Evolutionary conservation across 2,329 filamentous ascomycete species (phyloP).

Genomic region (Akanthomyces lecanii): DNA sequence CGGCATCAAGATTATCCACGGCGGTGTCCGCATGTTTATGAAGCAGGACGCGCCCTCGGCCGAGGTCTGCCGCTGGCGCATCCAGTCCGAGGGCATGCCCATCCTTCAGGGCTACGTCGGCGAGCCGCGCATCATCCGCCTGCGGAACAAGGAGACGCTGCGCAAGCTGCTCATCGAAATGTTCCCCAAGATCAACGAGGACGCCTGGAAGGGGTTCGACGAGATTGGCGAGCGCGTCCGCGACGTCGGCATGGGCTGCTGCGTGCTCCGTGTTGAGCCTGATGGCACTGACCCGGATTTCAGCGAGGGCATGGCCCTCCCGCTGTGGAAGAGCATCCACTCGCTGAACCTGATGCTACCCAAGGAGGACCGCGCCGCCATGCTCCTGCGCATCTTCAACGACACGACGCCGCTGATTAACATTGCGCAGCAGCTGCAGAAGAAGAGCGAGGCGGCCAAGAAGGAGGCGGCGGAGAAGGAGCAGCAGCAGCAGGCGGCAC

Average conservation of each 20-base stretch:
- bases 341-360: slow-evolving; percentile 96
- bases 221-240: slow-evolving; percentile 83
- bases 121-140: slow-evolving; percentile 66
- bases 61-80: slow-evolving; percentile 87
- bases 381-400: slow-evolving; percentile 87
- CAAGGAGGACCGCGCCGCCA: slow-evolving; percentile 90
- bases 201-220: slow-evolving; percentile 69
- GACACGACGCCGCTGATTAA: slow-evolving; percentile 82
- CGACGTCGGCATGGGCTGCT: slow-evolving; percentile 84
- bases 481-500: slow-evolving; percentile 16
- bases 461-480: slow-evolving; percentile 22
- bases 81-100: slow-evolving; percentile 89
- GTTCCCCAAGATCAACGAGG: slow-evolving; percentile 83
- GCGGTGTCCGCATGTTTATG: slow-evolving; percentile 98
- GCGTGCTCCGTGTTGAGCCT: slow-evolving; percentile 78
- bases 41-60: slow-evolving; percentile 89
- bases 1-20: slow-evolving; percentile 93
- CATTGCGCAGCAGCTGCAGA: slow-evolving; percentile 38
- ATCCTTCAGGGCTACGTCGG: slow-evolving; percentile 90
- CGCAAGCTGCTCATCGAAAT: slow-evolving; percentile 84
- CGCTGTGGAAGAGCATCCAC: slow-evolving; percentile 88
- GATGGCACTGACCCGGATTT: slow-evolving; percentile 58
- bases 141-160: slow-evolving; percentile 76
- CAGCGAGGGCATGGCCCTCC: slow-evolving; percentile 77
- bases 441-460: slow-evolving; percentile 21